Percentiles rank a stretch among this genome's conserved stretches.
Conservation (phyloP, 2,329 filamentous ascomycete genomes). For the Akanthomyces muscarius region DNA sequence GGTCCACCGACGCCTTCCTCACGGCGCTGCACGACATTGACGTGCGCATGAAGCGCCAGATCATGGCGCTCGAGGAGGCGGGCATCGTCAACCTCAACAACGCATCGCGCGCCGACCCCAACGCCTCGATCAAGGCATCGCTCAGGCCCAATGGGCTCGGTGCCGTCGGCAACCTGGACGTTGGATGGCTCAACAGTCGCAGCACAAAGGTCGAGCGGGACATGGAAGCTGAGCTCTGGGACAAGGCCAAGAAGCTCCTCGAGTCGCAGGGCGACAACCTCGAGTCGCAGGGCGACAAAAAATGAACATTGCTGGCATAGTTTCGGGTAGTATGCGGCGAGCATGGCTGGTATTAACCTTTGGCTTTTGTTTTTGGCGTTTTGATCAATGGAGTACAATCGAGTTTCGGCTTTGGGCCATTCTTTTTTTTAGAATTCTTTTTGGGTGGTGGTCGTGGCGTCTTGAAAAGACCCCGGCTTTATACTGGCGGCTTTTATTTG, state of each 20-base stretch:
- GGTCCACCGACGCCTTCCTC: constrained; percentile 64
- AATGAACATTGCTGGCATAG: too few species aligned
- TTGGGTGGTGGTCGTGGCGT: too few species aligned
- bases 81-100: constrained; percentile 59
- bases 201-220: constrained; percentile 76
- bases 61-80: constrained; percentile 77
- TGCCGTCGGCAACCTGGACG: constrained; percentile 63
- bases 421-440: too few species aligned
- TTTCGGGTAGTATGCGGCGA: too few species aligned
- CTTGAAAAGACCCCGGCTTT: too few species aligned
- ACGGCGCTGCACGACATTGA: constrained; percentile 69
- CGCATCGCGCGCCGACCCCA: constrained; percentile 30
- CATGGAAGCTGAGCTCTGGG: constrained; percentile 80
- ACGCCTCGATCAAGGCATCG: constrained; percentile 37
- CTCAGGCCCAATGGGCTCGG: constrained; percentile 53
- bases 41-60: constrained; percentile 61
- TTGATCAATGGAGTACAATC: too few species aligned
- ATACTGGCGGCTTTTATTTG: too few species aligned
- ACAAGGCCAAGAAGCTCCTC: constrained; percentile 35
- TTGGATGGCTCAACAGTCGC: constrained; percentile 85
- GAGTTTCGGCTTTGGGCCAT: too few species aligned
- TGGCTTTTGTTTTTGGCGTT: too few species aligned
- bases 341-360: too few species aligned
- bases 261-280: constrained; percentile 31
- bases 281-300: constrained; percentile 28